These are phyloP conservation scores for Yarrowia alimentaria DNA, from an alignment of 805 yeast species.

Conservation along the genomic window DNA sequence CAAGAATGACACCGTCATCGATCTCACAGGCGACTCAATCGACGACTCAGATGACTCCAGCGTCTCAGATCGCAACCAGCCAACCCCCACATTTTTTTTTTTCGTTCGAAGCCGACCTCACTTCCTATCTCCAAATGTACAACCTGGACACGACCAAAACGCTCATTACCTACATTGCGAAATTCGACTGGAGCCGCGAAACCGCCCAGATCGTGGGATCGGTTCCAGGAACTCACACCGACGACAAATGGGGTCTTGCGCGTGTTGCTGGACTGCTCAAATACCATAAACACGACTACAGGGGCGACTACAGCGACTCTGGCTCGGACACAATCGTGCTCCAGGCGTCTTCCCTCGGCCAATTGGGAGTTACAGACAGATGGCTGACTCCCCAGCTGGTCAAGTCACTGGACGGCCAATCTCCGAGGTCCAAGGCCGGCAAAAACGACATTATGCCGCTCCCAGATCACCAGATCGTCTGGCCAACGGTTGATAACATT, in stretches of 20 bases:
- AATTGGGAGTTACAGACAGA: conserved; percentile 32
- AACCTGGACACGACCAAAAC: conserved; percentile 22
- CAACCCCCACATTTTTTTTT: no score
- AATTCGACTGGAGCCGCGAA: conserved; percentile 36
- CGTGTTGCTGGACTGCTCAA: conserved; percentile 2
- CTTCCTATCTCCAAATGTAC: conserved; percentile 35
- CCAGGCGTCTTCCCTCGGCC: conserved; percentile 38
- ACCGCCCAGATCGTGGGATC: conserved; percentile 36
- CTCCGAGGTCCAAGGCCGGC: no score
- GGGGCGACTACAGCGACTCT: neutral
- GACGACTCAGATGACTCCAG: no score
- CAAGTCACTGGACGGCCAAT: neutral
- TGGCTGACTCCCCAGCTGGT: conserved; percentile 32
- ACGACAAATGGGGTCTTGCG: neutral
- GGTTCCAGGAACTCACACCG: conserved; percentile 37
- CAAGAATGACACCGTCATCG: no score
- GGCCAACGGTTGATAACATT: conserved; percentile 47
- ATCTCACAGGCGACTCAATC: no score
- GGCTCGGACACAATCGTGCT: conserved; percentile 26
- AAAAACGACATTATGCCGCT: neutral
- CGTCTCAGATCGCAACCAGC: no score
- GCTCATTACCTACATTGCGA: conserved; percentile 30
- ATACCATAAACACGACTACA: conserved; percentile 6
- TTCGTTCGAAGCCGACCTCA: conserved; percentile 36
- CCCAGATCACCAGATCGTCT: conserved; percentile 40